Base-by-base conservation (phyloP, 2,329 filamentous ascomycete genomes). In the Clonostachys byssicola region DNA sequence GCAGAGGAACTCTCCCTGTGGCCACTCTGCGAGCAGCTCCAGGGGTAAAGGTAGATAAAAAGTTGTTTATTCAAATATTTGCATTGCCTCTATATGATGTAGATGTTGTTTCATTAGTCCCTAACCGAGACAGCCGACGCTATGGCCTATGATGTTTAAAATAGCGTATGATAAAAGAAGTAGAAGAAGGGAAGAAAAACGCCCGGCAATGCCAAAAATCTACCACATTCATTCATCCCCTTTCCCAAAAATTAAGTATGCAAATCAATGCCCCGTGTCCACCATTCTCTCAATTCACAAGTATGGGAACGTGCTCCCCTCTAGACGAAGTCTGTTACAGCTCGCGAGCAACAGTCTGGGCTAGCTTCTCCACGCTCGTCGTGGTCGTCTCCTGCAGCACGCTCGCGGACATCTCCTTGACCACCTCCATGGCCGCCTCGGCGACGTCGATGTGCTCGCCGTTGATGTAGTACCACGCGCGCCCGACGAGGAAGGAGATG, bases 381-480 rank as follows among this genome's bases (percentile, higher is more conserved):
- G 52, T 49, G 40, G 51, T 52, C 10, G 50, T 54, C 18, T 55
- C 63, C 6, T 55, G 55, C 30, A 64, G 53, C 36, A 60, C 58
- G 39, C 60, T 58, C 38, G 57, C 59, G 20, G 62, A 58, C 42
- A 62, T 60, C 33, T 61, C 61, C 52, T 58, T 60, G 39, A 67
- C 56, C 12, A 57, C 60, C 42, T 64, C 60, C 14, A 60, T 56
- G 33, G 64, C 61, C 16, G 60, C 61, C 18, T 58, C 59, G 5
- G 55, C 72, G 40, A 76, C 68, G 49, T 77, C 72, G 49, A 75
- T 77, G 56, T 82, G 78, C 62, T 96, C 91, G 56, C 94, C 94
- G 54, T 86, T 85, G 67, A 90, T 89, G 76, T 99, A 99, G 76
- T 96, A 99, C 81, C 89, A 95, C 46, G 90, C 85, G 63, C 92